Conservation (phyloP, 495 filamentous ascomycete species). For the Neurospora pannonica region DNA sequence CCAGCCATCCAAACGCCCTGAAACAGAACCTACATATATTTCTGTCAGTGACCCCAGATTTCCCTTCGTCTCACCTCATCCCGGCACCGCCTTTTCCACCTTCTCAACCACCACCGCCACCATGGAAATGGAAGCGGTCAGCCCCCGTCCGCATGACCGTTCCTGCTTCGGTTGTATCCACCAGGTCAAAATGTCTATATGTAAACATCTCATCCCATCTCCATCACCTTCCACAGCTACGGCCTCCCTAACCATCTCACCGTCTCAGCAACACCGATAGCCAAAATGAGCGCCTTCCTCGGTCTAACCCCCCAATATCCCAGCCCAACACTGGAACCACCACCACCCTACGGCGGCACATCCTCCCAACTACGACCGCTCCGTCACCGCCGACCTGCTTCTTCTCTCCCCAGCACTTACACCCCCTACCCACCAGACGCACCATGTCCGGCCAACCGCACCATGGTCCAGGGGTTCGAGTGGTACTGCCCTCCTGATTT, state of each 20-base stretch:
- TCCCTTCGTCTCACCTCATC: neutral
- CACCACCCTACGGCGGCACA: slow-evolving; percentile 3
- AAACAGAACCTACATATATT: neutral
- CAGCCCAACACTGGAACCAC: neutral
- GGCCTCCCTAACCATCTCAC: neutral
- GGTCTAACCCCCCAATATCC: slow-evolving; percentile 7
- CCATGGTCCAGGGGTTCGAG: slow-evolving; percentile 66
- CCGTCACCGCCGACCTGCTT: slow-evolving; percentile 8
- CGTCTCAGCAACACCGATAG: neutral
- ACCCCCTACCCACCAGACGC: neutral
- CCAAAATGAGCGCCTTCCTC: slow-evolving; percentile 17
- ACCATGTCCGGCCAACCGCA: slow-evolving; percentile 35
- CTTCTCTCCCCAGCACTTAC: slow-evolving; percentile 9
- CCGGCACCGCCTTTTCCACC: neutral
- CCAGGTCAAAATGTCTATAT: neutral
- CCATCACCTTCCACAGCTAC: neutral
- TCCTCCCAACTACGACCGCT: slow-evolving; percentile 13
- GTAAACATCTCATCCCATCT: neutral
- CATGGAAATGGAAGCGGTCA: neutral
- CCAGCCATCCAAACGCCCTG: neutral
- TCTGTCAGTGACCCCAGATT: neutral
- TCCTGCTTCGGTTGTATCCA: neutral
- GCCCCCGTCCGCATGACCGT: neutral
- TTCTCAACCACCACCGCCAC: neutral
- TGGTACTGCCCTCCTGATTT: slow-evolving; percentile 62